Conservation (phyloP, 2,329 filamentous ascomycete genomes). For the Massarina eburnea region DNA sequence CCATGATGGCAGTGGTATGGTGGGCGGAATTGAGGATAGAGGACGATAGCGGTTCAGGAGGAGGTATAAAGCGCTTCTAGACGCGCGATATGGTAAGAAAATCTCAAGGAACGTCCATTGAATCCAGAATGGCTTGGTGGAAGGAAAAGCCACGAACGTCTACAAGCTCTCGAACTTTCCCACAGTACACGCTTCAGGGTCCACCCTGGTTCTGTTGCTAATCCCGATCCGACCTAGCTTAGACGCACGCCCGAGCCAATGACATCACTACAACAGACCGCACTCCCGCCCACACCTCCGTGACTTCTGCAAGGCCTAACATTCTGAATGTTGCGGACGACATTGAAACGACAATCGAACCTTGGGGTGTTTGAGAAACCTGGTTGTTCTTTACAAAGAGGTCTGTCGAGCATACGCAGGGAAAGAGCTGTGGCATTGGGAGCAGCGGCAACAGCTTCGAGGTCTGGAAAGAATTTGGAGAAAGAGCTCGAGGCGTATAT, state of each 20-base stretch:
- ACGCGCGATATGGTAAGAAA: not conserved
- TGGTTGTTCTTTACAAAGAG: not conserved
- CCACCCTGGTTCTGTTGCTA: slow-evolving; percentile 18
- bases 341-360: slow-evolving; percentile 9
- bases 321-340: slow-evolving; percentile 16
- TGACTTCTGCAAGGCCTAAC: not conserved
- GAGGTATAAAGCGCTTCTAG: not conserved
- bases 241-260: slow-evolving; percentile 26
- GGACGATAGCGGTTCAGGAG: too few species aligned
- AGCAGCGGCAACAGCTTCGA: too few species aligned
- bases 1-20: slow-evolving; percentile 17
- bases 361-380: not conserved
- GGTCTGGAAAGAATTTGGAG: slow-evolving; percentile 2
- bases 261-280: slow-evolving; percentile 33
- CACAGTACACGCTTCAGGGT: slow-evolving; percentile 25
- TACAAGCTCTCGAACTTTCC: slow-evolving; percentile 8
- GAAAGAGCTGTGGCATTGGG: too few species aligned
- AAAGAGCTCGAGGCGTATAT: slow-evolving; percentile 3
- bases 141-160: not conserved
- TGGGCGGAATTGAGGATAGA: not conserved
- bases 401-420: too few species aligned
- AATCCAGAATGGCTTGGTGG: not conserved
- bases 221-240: slow-evolving; percentile 15
- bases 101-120: slow-evolving; percentile 1
- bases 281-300: slow-evolving; percentile 2